A percentile compares a stretch with the other conserved stretches of the same genome.
Evolutionary conservation across 2,329 filamentous ascomycete species (phyloP).

Genomic region (Alternaria ventricosa): DNA sequence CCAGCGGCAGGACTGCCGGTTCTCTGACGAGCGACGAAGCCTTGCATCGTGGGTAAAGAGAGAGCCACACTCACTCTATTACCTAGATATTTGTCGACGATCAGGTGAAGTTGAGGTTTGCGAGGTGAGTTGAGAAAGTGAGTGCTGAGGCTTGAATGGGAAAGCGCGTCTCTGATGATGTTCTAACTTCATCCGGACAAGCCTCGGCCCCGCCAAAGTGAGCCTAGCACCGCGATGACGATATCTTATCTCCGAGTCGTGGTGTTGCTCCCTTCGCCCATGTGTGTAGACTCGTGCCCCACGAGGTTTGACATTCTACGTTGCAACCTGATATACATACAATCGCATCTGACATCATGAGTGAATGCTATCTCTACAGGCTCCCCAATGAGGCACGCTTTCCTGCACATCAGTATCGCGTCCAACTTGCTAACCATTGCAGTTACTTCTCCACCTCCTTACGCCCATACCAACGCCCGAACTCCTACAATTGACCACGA

Average conservation of each 20-base stretch:
- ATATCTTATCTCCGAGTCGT: constrained; percentile 33
- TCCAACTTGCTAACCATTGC: constrained; percentile 21
- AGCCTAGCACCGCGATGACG: constrained; percentile 32
- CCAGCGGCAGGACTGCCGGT: constrained; percentile 24
- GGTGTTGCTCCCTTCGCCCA: constrained; percentile 17
- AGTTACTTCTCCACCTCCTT: constrained; percentile 55
- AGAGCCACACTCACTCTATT: neutral
- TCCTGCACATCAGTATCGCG: neutral
- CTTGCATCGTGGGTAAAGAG: constrained; percentile 19
- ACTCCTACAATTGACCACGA: constrained; percentile 61
- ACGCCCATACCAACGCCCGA: constrained; percentile 49
- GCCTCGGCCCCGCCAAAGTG: constrained; percentile 9
- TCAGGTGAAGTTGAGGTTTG: neutral
- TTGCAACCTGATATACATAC: neutral
- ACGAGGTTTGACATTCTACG: neutral
- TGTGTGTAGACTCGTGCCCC: constrained; percentile 6
- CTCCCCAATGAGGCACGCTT: constrained; percentile 47
- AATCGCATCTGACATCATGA: constrained; percentile 19
- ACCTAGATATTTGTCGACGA: neutral
- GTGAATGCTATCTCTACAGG: constrained; percentile 40
- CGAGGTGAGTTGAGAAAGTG: constrained; percentile 18
- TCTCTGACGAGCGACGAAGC: constrained; percentile 25
- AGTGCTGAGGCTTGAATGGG: constrained; percentile 30
- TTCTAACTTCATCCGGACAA: constrained; percentile 24
- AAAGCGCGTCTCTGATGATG: constrained; percentile 32